Base-by-base conservation (phyloP, 441 rosid genomes). In the Breynia disticha region DNA sequence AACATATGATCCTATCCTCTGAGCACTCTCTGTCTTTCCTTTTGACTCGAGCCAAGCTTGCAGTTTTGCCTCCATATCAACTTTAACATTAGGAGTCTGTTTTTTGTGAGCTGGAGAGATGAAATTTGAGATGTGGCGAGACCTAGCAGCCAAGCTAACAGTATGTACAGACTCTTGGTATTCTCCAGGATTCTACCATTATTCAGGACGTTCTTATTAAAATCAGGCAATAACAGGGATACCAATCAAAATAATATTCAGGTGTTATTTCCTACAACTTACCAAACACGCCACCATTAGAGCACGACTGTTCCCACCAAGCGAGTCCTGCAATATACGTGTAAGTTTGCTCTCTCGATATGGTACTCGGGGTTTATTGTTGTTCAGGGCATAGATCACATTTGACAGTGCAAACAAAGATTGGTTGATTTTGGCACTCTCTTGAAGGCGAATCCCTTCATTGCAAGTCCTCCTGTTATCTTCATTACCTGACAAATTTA, bases 331-430 rank as follows among this genome's bases (percentile, higher is more conserved):
- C 74, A 88, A 49, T 66, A 93, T 86, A 50, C 98, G 76, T 18
- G 98, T 93, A 79, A 88, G 62, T 67, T 86, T 93, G 79, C 91
- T 88, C 68, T 93, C 98, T 48, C 97, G 74, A 49, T 93, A 93
- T 7, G 98, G 97, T 17, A 86, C 81, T 43, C 91, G 68, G 14
- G 82, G 63, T 22, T 72, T 68, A 59, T 76, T 80, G 67, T 79
- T 91, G 62, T 86, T 93, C 71, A 93, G 63, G 14, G 98, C 95
- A 72, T 74, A 75, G 43, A 93, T 84, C 54, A 86, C 98, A 71
- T 93, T 93, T 22, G 97, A 86, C 57, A 88, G 59, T 47, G 95
- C 84, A 69, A 88, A 93, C 55, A 93, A 67, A 9, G 97, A 93
- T 57, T 84, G 86, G 48, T 86, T 86, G 58, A 93, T 93, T 75